Conservation (phyloP, 2,329 filamentous ascomycete species). For the Xylaria sp. region DNA sequence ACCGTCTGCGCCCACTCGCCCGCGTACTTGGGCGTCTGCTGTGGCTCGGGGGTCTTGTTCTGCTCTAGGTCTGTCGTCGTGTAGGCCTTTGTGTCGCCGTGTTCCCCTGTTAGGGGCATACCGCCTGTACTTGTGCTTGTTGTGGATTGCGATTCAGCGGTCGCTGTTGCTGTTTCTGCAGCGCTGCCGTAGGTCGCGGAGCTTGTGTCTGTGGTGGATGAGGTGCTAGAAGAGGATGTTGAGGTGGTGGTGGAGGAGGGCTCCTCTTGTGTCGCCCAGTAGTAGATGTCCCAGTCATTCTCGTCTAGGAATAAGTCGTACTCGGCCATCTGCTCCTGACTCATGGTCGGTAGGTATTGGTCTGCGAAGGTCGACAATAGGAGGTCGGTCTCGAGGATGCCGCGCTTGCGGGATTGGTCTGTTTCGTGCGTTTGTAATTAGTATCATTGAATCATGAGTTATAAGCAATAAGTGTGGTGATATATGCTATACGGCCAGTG, state of each 20-base stretch:
- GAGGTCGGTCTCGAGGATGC: conserved; percentile 94
- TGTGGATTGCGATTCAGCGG: conserved; percentile 24
- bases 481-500: too few species aligned
- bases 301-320: conserved; percentile 96
- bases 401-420: conserved; percentile 98
- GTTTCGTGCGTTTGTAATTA: too few species aligned
- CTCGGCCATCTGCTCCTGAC: conserved; percentile 75
- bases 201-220: conserved; percentile 47
- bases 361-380: conserved; percentile 96
- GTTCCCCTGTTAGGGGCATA: conserved; percentile 38
- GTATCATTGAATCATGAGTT: too few species aligned
- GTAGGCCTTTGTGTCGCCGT: conserved; percentile 43
- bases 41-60: conserved; percentile 17
- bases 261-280: conserved; percentile 94
- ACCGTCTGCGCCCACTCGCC: conserved; percentile 98
- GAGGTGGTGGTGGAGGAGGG: conserved; percentile 49
- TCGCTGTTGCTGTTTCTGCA: conserved; percentile 26
- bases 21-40: conserved; percentile 49
- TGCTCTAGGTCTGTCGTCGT: conserved; percentile 20
- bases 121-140: conserved; percentile 45
- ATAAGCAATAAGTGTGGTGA: too few species aligned
- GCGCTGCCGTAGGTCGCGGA: conserved; percentile 58
- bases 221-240: background rate
- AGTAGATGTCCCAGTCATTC: conserved; percentile 99
- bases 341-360: conserved; percentile 79